These are phyloP conservation scores for Argentina anserina DNA, from an alignment of 306 rosid genomes.

Conservation along the genomic window DNA sequence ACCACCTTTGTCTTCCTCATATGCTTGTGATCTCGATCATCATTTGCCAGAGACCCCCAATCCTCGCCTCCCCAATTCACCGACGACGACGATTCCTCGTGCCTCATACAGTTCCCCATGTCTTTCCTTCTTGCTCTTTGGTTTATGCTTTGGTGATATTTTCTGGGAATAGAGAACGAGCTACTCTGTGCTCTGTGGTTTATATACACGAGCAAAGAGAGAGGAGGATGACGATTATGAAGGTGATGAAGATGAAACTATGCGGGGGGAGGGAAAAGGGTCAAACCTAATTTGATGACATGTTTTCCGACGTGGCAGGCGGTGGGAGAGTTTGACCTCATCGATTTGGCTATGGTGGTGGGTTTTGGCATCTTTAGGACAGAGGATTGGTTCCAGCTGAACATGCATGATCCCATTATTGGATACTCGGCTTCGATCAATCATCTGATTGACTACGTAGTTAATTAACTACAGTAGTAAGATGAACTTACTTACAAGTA, in stretches of 20 bases:
- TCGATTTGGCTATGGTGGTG: neutral
- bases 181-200: slow-evolving; percentile 7
- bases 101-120: slow-evolving; percentile 84
- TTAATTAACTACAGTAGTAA: neutral
- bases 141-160: neutral
- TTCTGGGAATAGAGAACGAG: neutral
- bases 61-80: slow-evolving; percentile 41
- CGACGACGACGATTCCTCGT: slow-evolving; percentile 35
- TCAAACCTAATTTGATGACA: slow-evolving; percentile 37
- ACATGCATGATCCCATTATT: neutral
- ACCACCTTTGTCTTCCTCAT: neutral
- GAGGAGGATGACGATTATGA: neutral
- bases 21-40: neutral
- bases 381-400: slow-evolving; percentile 13
- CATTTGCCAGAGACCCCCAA: slow-evolving; percentile 29
- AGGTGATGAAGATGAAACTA: neutral
- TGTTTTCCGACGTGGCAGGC: slow-evolving; percentile 28
- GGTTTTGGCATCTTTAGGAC: neutral
- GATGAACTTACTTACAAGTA: neutral
- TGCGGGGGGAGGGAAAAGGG: slow-evolving; percentile 16
- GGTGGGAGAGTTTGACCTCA: slow-evolving; percentile 17
- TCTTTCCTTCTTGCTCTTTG: neutral
- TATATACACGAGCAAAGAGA: neutral
- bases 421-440: neutral
- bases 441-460: neutral